These are phyloP conservation scores for Aphanomyces astaci DNA, from an alignment of 352 stramenopile species.

Conservation along the genomic window DNA sequence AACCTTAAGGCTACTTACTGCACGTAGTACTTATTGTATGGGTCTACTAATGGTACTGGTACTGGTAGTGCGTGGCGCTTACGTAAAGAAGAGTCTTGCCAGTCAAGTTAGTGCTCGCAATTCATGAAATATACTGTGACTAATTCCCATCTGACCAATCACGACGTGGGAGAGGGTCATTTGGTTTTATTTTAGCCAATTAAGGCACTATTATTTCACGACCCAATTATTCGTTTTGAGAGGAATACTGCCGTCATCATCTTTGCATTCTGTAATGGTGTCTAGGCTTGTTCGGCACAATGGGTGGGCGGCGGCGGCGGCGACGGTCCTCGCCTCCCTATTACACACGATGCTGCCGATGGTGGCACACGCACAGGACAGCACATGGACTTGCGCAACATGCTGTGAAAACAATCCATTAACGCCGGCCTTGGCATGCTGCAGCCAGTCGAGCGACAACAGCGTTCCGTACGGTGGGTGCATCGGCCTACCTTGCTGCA, in stretches of 20 bases:
- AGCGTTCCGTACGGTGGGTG: constrained; percentile 44
- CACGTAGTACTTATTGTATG: no score
- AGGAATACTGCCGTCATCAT: not conserved
- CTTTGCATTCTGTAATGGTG: not conserved
- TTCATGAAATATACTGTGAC: no score
- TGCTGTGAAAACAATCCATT: constrained; percentile 4
- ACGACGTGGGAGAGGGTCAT: no score
- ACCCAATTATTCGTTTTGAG: not conserved
- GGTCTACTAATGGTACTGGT: no score
- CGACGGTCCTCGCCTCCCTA: not conserved
- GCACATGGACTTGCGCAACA: not conserved
- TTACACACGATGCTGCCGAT: not conserved
- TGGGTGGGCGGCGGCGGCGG: not conserved
- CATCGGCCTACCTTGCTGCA: constrained; percentile 68
- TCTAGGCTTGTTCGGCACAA: not conserved
- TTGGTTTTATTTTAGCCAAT: not conserved
- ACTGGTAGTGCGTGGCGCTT: no score
- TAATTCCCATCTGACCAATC: no score
- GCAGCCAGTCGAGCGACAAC: not conserved
- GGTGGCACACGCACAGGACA: not conserved
- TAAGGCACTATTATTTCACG: no score
- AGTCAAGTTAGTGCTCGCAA: no score
- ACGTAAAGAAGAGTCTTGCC: no score
- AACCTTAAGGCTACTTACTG: no score
- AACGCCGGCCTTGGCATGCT: not conserved